Evolutionary conservation across 306 rosid species (phyloP).

Genomic region (Oemleria cerasiformis): DNA sequence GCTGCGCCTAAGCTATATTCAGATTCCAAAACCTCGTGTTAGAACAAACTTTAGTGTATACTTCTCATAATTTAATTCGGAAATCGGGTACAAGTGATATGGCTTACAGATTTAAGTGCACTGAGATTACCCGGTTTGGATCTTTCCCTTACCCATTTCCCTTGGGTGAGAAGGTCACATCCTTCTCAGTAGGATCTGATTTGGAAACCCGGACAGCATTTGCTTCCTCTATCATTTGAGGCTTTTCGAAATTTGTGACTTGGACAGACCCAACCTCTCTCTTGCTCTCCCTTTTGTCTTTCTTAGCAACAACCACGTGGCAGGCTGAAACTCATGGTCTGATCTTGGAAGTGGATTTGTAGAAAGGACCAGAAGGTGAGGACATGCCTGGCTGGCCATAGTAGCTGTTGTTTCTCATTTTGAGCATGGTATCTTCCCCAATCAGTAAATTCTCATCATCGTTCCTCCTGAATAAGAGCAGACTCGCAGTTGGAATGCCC

Average conservation of each 20-base stretch:
- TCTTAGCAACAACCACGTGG: too few relatives aligned
- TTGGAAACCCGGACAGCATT: not conserved
- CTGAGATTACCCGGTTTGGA: not conserved
- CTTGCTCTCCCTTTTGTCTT: not conserved
- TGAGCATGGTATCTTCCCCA: too few relatives aligned
- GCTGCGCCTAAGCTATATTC: not conserved
- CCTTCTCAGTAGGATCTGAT: not conserved
- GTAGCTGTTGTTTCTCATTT: too few relatives aligned
- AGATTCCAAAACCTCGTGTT: slow-evolving; percentile 1
- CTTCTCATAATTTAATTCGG: not conserved
- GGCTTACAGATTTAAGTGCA: slow-evolving; percentile 7
- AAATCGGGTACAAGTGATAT: not conserved
- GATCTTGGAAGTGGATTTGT: too few relatives aligned
- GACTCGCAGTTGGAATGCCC: too few relatives aligned
- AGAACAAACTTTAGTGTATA: not conserved
- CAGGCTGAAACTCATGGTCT: slow-evolving; percentile 5
- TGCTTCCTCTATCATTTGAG: not conserved
- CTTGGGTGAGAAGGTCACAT: not conserved
- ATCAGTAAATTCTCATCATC: too few relatives aligned
- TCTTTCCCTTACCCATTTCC: not conserved
- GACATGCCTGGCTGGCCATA: too few relatives aligned
- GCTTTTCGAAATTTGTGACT: not conserved
- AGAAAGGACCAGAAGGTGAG: too few relatives aligned
- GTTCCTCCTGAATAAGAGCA: too few relatives aligned
- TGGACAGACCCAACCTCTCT: not conserved